Conservation (phyloP, 1,284 basidiomycete genomes). For the Anthracocystis walkeri region DNA sequence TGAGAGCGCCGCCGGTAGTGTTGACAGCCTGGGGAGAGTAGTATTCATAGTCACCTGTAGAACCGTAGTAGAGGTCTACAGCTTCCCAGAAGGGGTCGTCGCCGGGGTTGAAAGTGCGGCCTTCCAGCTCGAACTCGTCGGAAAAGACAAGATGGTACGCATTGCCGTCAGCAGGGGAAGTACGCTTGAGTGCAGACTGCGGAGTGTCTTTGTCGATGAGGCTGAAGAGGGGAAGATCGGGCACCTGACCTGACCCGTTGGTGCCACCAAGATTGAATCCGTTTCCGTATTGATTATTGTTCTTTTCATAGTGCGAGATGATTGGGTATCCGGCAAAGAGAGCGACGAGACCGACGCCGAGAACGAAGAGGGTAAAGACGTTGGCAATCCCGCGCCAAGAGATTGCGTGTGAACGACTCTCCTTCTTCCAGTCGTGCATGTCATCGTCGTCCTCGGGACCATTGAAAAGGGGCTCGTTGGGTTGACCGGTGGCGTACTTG, state of each 20-base stretch:
- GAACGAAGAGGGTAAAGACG: conserved; percentile 41
- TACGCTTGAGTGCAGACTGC: conserved; percentile 33
- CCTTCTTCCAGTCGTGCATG: conserved; percentile 53
- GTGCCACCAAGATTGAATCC: conserved; percentile 77
- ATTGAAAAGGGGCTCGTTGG: conserved; percentile 21
- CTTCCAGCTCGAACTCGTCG: conserved; percentile 61
- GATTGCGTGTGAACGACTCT: conserved; percentile 26
- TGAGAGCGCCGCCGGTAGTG: conserved; percentile 53
- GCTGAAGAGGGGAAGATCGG: conserved; percentile 47
- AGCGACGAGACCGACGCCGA: conserved; percentile 44
- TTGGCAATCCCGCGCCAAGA: conserved; percentile 54
- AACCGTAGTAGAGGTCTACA: conserved; percentile 59
- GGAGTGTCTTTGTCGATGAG: conserved; percentile 60
- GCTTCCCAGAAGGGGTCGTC: conserved; percentile 65
- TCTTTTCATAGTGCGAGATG: conserved; percentile 45
- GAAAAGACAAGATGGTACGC: conserved; percentile 61
- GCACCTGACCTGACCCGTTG: conserved; percentile 64
- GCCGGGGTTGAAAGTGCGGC: conserved; percentile 63
- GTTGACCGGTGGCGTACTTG: conserved; percentile 32
- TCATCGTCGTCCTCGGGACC: conserved; percentile 58
- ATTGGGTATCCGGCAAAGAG: conserved; percentile 62
- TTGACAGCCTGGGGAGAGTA: conserved; percentile 59
- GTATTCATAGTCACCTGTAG: conserved; percentile 58
- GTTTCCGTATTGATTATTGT: conserved; percentile 13
- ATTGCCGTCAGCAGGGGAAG: conserved; percentile 29